Conservation (phyloP, 495 filamentous ascomycete species). For the Aspergillus mulundensis region DNA sequence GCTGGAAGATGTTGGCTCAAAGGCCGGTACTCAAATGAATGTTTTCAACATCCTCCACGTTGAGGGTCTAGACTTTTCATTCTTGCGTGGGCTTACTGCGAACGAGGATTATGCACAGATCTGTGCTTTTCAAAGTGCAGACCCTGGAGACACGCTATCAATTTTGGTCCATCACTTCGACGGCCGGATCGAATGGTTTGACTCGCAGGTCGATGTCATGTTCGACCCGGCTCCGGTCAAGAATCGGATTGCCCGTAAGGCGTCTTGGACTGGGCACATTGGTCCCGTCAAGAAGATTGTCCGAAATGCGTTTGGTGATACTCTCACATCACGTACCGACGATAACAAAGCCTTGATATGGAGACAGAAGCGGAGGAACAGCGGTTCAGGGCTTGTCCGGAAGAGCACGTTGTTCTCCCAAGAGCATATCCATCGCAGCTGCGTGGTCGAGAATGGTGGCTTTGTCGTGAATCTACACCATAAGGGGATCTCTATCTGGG, state of each 20-base stretch:
- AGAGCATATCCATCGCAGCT: constrained; percentile 79
- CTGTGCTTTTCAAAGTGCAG: constrained; percentile 63
- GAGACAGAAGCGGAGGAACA: constrained; percentile 54
- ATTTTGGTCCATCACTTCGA: constrained; percentile 87
- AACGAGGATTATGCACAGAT: constrained; percentile 65
- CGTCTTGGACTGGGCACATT: constrained; percentile 82
- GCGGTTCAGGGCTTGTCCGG: constrained; percentile 53
- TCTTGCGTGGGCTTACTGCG: constrained; percentile 44
- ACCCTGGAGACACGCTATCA: constrained; percentile 57
- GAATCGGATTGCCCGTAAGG: constrained; percentile 54
- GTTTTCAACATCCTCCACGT: constrained; percentile 88
- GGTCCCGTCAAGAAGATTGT: constrained; percentile 77
- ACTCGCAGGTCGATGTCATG: constrained; percentile 71
- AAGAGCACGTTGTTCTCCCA: constrained; percentile 66
- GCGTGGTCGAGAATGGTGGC: constrained; percentile 66
- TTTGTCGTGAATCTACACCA: constrained; percentile 81
- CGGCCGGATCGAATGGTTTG: constrained; percentile 76
- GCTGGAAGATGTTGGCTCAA: constrained; percentile 81
- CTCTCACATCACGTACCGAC: constrained; percentile 75
- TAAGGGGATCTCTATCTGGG: constrained; percentile 75
- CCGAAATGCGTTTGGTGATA: constrained; percentile 73
- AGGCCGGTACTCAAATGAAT: constrained; percentile 59
- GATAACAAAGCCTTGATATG: constrained; percentile 79
- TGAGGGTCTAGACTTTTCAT: constrained; percentile 63
- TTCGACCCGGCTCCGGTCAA: constrained; percentile 71